Conservation (phyloP, 192 early-diverging fungal genomes). For the Podila clonocystis region DNA sequence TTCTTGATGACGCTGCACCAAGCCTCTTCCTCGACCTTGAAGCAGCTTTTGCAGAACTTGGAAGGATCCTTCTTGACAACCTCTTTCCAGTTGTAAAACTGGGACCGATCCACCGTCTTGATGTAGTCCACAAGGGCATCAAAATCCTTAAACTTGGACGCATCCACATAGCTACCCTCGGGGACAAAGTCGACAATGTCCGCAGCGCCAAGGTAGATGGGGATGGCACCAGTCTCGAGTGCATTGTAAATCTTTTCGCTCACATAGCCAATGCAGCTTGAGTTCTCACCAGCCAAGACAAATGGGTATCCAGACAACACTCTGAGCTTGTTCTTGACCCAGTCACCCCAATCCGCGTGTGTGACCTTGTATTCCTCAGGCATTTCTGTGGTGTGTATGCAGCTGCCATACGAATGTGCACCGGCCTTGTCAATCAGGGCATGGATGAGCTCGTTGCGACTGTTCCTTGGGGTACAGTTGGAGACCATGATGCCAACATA, state of each 20-base stretch:
- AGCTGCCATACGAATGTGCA: too few species aligned
- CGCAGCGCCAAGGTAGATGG: constrained; percentile 41
- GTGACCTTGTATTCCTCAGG: too few species aligned
- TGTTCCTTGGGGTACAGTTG: too few species aligned
- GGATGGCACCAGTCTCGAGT: constrained; percentile 28
- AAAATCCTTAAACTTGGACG: constrained; percentile 19
- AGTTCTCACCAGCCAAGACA: constrained; percentile 35
- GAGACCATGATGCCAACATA: too few species aligned
- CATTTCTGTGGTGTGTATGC: too few species aligned
- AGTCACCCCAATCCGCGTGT: too few species aligned
- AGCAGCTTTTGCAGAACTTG: constrained; percentile 21
- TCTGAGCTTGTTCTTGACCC: background rate
- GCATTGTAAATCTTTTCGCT: constrained; percentile 52
- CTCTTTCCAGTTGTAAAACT: too few species aligned
- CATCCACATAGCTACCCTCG: constrained; percentile 5
- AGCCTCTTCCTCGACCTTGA: background rate
- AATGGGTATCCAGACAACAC: constrained; percentile 25
- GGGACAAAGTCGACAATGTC: constrained; percentile 50
- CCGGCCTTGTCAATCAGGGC: too few species aligned
- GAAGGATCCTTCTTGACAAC: constrained; percentile 12
- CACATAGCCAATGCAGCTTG: constrained; percentile 44
- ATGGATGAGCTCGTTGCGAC: too few species aligned
- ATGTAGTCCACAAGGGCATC: too few species aligned
- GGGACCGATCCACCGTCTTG: background rate
- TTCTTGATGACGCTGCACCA: too few species aligned